A percentile compares a stretch with the other conserved stretches of the same genome.
phyloP scores from a whole-genome alignment of 257 asterid genomes.

The Solanum microdontum region DNA sequence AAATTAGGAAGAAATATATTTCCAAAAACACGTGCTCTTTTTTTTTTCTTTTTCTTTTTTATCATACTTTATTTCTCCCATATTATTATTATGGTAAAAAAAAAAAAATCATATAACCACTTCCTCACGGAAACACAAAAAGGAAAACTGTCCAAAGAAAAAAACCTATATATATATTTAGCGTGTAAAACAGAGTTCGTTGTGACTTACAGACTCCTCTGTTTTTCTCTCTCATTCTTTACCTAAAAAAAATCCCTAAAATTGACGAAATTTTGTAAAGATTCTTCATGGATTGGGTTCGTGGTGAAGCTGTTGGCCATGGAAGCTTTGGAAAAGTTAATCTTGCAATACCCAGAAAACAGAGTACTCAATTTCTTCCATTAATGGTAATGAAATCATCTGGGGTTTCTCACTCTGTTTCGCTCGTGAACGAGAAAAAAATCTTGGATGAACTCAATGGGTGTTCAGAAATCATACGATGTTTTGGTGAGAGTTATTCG shows the following conservation, averaged over 20 bases:
- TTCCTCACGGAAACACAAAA: conserved; percentile 11
- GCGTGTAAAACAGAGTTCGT: neutral
- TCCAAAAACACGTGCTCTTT: neutral
- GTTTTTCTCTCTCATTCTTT: neutral
- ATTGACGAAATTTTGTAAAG: neutral
- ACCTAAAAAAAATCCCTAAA: neutral
- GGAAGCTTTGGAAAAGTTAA: conserved; percentile 75
- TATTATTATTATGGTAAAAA: neutral
- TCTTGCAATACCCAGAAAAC: conserved; percentile 31
- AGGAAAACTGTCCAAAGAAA: neutral
- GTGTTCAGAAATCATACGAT: conserved; percentile 50
- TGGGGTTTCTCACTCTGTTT: conserved; percentile 27
- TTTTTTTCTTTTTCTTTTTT: neutral
- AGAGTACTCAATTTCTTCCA: conserved; percentile 7
- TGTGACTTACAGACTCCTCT: neutral
- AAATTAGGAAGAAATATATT: neutral
- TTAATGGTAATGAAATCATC: conserved; percentile 73
- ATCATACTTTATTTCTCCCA: neutral
- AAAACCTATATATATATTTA: conserved; percentile 16
- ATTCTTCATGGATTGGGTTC: conserved; percentile 65
- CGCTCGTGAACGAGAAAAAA: conserved; percentile 42
- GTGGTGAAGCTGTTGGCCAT: conserved; percentile 56
- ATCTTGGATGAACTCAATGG: conserved; percentile 43
- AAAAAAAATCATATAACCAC: neutral
- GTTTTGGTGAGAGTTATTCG: conserved; percentile 52